phyloP scores from a whole-genome alignment of 805 yeast genomes.

The Jamesozyma spencerorum region DNA sequence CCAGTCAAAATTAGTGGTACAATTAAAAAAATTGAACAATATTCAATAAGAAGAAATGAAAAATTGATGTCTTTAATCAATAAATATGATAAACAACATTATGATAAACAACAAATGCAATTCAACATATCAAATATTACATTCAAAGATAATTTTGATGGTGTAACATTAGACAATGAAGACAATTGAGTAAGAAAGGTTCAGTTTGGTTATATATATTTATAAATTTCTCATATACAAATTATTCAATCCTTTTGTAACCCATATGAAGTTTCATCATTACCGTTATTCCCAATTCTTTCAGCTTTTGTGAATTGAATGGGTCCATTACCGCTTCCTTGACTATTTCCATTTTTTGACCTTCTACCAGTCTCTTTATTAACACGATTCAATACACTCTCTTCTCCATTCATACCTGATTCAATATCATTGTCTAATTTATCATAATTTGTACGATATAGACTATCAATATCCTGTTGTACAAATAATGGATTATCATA shows the following conservation, averaged over 20 bases:
- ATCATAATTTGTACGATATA: conserved; percentile 37
- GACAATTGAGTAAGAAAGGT: neutral
- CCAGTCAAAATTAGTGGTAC: conserved; percentile 77
- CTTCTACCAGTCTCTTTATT: conserved; percentile 1
- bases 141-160: conserved; percentile 10
- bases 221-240: neutral
- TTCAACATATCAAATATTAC: neutral
- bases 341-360: conserved; percentile 7
- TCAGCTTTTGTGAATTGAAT: conserved; percentile 38
- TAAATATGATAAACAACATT: conserved; percentile 1
- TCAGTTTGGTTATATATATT: neutral
- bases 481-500: conserved; percentile 54
- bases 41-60: conserved; percentile 42
- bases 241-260: neutral
- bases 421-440: conserved; percentile 15
- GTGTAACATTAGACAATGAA: neutral
- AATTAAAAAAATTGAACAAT: conserved; percentile 71
- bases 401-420: conserved; percentile 12
- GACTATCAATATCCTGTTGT: conserved; percentile 41
- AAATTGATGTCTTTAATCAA: conserved; percentile 14
- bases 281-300: conserved; percentile 1
- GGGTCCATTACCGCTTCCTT: conserved; percentile 28
- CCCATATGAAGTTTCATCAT: conserved; percentile 2
- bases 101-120: neutral
- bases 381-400: conserved; percentile 4